Percentiles rank a stretch among this genome's conserved stretches.
Conservation (phyloP, 345 rosid genomes). For the Gossypium arboreum region DNA sequence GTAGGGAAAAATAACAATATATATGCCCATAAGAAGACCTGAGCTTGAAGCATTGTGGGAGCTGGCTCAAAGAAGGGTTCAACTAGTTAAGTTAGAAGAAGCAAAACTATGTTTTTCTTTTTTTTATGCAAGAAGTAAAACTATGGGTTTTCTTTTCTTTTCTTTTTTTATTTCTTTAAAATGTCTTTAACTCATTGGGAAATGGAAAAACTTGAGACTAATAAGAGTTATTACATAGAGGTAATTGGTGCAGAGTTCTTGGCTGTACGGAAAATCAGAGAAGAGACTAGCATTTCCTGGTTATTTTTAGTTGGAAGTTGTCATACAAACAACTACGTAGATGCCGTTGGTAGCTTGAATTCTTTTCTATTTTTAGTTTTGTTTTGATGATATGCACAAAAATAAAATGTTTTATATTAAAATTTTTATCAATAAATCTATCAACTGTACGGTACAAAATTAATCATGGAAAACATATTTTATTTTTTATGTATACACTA, state of each 20-base stretch:
- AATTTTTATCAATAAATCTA: too few species aligned
- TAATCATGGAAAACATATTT: too few species aligned
- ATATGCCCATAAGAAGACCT: slow-evolving; percentile 15
- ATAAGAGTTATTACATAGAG: neutral
- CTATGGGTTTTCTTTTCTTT: neutral
- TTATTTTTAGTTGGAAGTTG: neutral
- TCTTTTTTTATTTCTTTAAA: neutral
- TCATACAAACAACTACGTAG: neutral
- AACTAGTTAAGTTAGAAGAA: neutral
- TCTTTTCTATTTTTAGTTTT: neutral
- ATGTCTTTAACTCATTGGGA: neutral
- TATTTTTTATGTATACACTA: too few species aligned
- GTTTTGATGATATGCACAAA: too few species aligned
- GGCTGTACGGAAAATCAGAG: neutral
- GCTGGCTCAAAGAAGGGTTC: neutral
- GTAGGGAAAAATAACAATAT: slow-evolving; percentile 24
- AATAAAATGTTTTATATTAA: too few species aligned
- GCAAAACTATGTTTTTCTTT: neutral
- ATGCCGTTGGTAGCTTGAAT: neutral
- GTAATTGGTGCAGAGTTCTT: neutral
- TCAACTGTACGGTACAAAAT: too few species aligned
- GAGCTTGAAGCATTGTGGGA: slow-evolving; percentile 20
- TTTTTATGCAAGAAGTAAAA: neutral
- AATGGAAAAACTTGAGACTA: neutral
- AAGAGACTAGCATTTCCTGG: neutral